phyloP scores from a whole-genome alignment of 2,329 filamentous ascomycete species.

The Penicillium psychrosexuale region DNA sequence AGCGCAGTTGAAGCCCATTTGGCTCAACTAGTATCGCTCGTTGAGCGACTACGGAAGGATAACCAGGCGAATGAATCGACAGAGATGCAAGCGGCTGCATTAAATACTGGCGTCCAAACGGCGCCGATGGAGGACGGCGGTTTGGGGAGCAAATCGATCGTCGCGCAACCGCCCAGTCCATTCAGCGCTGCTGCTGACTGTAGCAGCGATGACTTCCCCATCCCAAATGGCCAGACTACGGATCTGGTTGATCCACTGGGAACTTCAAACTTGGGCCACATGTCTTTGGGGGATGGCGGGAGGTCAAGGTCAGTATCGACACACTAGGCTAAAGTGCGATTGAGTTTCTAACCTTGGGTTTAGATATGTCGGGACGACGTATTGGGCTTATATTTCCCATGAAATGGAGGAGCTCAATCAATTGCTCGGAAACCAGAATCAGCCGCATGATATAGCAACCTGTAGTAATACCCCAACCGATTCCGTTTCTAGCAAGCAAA shows the following conservation, averaged over 20 bases:
- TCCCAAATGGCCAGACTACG: constrained; percentile 40
- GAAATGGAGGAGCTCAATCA: constrained; percentile 47
- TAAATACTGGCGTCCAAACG: background rate
- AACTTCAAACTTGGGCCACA: constrained; percentile 41
- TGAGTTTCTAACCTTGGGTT: background rate
- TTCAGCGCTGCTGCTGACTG: constrained; percentile 31
- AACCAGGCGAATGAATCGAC: background rate
- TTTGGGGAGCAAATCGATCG: background rate
- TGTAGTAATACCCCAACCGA: background rate
- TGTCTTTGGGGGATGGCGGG: constrained; percentile 45
- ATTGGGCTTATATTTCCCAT: constrained; percentile 46
- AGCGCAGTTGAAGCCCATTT: background rate
- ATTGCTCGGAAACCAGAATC: constrained; percentile 40
- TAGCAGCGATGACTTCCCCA: constrained; percentile 43
- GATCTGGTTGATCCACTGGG: constrained; percentile 44
- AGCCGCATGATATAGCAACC: constrained; percentile 28
- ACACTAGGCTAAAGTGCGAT: background rate
- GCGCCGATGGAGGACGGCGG: constrained; percentile 11
- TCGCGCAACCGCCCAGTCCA: background rate
- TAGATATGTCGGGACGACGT: constrained; percentile 47
- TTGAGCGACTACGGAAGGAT: background rate
- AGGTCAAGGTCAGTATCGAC: constrained; percentile 29
- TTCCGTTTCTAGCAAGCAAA: constrained; percentile 9
- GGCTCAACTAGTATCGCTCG: background rate
- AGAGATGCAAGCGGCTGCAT: background rate